phyloP scores from a whole-genome alignment of 2,329 filamentous ascomycete genomes.

The Cylindrodendrum hubeiense region DNA sequence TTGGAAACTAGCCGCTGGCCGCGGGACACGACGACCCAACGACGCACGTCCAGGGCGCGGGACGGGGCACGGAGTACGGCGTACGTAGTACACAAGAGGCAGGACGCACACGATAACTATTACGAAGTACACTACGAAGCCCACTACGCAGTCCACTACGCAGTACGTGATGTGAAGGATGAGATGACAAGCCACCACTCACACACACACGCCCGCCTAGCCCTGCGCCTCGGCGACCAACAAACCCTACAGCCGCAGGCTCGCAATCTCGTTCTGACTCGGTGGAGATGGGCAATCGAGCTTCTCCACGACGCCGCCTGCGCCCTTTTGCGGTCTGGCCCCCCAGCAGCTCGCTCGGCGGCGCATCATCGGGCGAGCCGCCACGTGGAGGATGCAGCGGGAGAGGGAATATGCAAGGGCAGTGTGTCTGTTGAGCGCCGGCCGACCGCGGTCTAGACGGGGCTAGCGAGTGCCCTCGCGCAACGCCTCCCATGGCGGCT shows the following conservation, averaged over 20 bases:
- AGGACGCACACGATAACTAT: too few species aligned
- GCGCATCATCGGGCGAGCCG: too few species aligned
- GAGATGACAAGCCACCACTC: background rate
- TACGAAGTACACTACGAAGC: too few species aligned
- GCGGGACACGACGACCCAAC: background rate
- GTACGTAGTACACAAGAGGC: too few species aligned
- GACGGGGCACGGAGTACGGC: too few species aligned
- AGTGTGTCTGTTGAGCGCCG: background rate
- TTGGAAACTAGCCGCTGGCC: background rate
- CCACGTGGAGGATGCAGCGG: constrained; percentile 39
- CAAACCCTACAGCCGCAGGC: background rate
- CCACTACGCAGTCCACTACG: too few species aligned
- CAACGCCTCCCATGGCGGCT: background rate
- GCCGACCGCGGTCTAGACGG: constrained; percentile 21
- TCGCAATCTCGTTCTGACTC: constrained; percentile 20
- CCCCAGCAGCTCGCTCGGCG: background rate
- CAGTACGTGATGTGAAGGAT: too few species aligned
- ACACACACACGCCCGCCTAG: background rate
- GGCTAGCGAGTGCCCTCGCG: background rate
- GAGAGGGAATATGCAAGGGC: constrained; percentile 35
- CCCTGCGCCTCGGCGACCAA: constrained; percentile 2
- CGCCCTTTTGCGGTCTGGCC: constrained; percentile 6
- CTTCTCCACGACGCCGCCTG: background rate
- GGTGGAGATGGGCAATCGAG: constrained; percentile 10
- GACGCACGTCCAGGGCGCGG: too few species aligned